Evolutionary conservation across 139 green algal genomes (phyloP), one percentile per base, ranked within the genome.

Genomic region (Microglena sp.): DNA sequence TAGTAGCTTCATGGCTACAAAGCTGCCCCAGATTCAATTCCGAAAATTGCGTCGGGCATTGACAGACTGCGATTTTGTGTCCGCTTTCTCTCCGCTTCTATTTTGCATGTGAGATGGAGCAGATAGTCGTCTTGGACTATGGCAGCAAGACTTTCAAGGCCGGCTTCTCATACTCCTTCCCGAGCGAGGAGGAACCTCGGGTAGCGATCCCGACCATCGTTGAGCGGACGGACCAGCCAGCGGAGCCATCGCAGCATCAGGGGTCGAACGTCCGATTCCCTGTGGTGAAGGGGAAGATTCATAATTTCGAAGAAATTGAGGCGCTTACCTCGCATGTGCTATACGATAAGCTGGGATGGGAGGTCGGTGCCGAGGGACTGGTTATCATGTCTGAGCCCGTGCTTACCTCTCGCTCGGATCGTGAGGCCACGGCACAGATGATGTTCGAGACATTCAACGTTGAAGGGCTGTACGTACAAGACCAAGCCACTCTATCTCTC

Each of bases 391-490:
- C 74, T 1, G 88, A 95, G 59, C 87, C 87, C 1, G 62, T 87
- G 29, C 73, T 90, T 1, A 82, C 77, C 1, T 63, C 76, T 29
- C 75, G 78, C 28, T 33, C 66, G 8, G 84, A 91, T 33, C 70
- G 86, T 0, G 89, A 95, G 66, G 73, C 58, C n/a, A 70, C 93
- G 46, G 69, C 79, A 15, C 80, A 90, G 70, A 66, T 96, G 0
- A 68, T 86, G 32, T 96, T 96, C 64, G 89, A 96, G 70, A 18
- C 7, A 11, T 81, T 81, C 74, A 90, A 89, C 59, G 75, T 91
- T 2, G 53, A 61, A 0, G 86, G 82, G 4, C 66, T 90, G 5
- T 93, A 84, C 53, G 55, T 85, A 1, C 71, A 81, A 30, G 85
- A 93, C 64, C 66, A 84, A 29, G 67, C 85, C 4, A 78, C 88